Conservation (phyloP, 176 grass and related monocot species). For the Phyllostachys edulis region DNA sequence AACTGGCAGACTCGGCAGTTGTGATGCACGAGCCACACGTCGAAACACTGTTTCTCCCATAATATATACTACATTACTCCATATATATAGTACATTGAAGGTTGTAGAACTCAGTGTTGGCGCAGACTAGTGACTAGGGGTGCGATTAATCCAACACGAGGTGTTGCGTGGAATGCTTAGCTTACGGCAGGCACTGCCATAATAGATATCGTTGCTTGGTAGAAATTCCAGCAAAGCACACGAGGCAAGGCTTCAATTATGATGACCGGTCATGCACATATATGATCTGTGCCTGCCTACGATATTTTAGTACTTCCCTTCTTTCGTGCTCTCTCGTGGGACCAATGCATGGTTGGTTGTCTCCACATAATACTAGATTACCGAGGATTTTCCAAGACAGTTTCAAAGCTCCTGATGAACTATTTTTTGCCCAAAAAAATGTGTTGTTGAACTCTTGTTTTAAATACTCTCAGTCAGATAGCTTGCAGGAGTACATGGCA, state of each 20-base stretch:
- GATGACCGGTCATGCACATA: background rate
- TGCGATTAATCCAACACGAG: background rate
- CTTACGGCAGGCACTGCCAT: background rate
- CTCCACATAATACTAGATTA: background rate
- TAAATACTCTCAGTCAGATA: background rate
- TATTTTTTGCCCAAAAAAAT: background rate
- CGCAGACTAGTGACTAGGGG: background rate
- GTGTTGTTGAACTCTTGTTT: background rate
- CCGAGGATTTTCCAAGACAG: background rate
- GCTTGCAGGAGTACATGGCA: background rate
- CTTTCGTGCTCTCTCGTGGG: background rate
- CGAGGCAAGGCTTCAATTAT: conserved; percentile 27
- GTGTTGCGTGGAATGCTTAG: background rate
- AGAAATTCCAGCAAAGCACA: background rate
- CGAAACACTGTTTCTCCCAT: too few relatives aligned
- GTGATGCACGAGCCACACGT: background rate
- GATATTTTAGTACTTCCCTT: background rate
- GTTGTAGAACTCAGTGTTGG: background rate
- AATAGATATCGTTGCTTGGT: background rate
- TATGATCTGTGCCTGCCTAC: background rate
- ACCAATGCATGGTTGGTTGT: background rate
- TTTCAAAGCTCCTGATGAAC: background rate
- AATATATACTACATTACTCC: background rate
- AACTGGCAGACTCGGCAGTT: background rate
- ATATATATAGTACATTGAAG: background rate